These are phyloP conservation scores for Ophiocordyceps unilateralis DNA, from an alignment of 2,329 filamentous ascomycete genomes.

Conservation along the genomic window DNA sequence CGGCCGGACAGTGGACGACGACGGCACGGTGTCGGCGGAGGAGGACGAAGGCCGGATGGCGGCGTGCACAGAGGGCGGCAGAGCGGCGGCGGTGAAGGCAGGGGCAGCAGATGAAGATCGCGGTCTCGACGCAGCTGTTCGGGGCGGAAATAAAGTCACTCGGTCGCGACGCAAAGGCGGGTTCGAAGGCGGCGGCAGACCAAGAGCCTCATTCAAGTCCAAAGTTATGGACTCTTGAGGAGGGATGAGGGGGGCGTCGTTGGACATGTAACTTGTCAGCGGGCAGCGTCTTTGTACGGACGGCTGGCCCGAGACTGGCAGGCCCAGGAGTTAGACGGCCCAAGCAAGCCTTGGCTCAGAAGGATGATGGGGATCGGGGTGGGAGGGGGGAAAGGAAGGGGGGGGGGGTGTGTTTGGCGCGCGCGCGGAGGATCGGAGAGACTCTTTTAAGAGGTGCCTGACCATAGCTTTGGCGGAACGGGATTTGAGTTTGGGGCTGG, in stretches of 20 bases:
- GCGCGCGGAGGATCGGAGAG: not conserved
- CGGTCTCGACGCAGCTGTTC: not conserved
- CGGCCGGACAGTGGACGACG: not conserved
- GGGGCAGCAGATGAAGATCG: not conserved
- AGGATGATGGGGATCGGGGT: not conserved
- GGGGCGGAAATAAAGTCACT: not conserved
- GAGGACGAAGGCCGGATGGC: not conserved
- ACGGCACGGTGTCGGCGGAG: not conserved
- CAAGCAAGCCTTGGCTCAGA: not conserved
- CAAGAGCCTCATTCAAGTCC: conserved; percentile 3
- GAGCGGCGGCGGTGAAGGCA: not conserved
- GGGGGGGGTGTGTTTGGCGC: too few species aligned
- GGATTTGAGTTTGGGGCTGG: not conserved
- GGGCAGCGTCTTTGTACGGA: not conserved
- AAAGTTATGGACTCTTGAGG: conserved; percentile 3
- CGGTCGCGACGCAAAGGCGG: not conserved
- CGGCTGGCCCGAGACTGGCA: not conserved
- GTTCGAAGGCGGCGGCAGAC: conserved; percentile 1
- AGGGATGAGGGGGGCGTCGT: conserved; percentile 1
- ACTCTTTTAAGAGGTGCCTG: not conserved
- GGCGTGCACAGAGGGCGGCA: not conserved
- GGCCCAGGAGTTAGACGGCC: too few species aligned
- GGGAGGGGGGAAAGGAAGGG: not conserved
- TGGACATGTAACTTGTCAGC: not conserved
- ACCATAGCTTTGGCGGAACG: not conserved